A percentile compares a stretch with the other conserved stretches of the same genome.
These are phyloP conservation scores for Tuber microsphaerosporum DNA, from an alignment of 495 filamentous ascomycete species.

Conservation along the genomic window DNA sequence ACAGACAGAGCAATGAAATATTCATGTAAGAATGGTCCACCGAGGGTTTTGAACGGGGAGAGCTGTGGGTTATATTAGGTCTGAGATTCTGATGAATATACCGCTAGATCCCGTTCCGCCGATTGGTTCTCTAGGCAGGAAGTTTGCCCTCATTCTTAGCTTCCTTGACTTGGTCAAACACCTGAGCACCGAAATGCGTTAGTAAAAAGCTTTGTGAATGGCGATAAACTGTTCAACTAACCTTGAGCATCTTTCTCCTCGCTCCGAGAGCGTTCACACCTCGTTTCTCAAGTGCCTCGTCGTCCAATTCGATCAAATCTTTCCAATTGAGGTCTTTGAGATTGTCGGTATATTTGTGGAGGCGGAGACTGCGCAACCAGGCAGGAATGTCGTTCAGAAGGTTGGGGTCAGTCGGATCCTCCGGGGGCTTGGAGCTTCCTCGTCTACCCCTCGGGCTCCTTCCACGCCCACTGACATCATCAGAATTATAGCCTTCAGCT, in stretches of 20 bases:
- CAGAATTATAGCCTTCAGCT: slow-evolving; percentile 84
- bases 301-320: slow-evolving; percentile 85
- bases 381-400: slow-evolving; percentile 91
- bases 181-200: slow-evolving; percentile 44
- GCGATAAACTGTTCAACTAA: slow-evolving; percentile 42
- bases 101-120: background rate
- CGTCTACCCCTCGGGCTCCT: slow-evolving; percentile 86
- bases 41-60: background rate
- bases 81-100: slow-evolving; percentile 1
- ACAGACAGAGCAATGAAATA: background rate
- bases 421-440: slow-evolving; percentile 93
- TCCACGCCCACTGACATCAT: slow-evolving; percentile 83
- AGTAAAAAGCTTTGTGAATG: background rate
- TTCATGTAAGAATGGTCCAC: background rate
- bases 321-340: slow-evolving; percentile 95
- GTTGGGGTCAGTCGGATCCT: slow-evolving; percentile 87
- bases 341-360: slow-evolving; percentile 99
- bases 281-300: slow-evolving; percentile 84
- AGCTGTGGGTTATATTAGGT: background rate
- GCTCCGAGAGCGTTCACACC: slow-evolving; percentile 94
- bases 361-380: slow-evolving; percentile 87
- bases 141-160: slow-evolving; percentile 43
- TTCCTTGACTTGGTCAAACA: slow-evolving; percentile 91
- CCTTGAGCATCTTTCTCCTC: slow-evolving; percentile 96
- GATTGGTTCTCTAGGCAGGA: slow-evolving; percentile 7